A percentile compares a stretch with the other conserved stretches of the same genome.
Evolutionary conservation across 495 filamentous ascomycete genomes (phyloP).

Genomic region (Aspergillus nidulans): DNA sequence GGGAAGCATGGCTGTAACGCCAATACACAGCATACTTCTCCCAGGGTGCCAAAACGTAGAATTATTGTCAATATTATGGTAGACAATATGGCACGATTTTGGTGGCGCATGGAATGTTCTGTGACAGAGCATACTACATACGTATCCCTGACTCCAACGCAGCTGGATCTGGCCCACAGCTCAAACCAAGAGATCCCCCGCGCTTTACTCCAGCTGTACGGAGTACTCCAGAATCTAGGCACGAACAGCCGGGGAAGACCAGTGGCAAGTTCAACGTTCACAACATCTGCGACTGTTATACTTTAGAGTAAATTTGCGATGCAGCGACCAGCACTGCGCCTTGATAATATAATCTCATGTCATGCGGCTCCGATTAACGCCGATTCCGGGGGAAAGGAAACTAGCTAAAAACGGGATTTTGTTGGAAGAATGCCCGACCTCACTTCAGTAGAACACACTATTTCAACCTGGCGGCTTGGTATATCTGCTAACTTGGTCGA

Average conservation of each 20-base stretch:
- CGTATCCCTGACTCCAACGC: neutral
- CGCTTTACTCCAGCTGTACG: constrained; percentile 2
- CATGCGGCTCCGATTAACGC: neutral
- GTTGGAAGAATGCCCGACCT: neutral
- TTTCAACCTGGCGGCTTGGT: neutral
- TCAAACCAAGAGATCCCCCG: neutral
- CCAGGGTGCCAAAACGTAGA: neutral
- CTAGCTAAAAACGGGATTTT: neutral
- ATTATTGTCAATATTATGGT: neutral
- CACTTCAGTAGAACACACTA: neutral
- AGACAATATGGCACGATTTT: neutral
- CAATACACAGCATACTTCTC: neutral
- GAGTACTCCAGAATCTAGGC: neutral
- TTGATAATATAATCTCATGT: neutral
- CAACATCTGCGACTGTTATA: no score
- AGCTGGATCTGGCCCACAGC: neutral
- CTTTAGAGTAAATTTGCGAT: no score
- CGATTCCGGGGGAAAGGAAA: neutral
- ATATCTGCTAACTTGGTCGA: neutral
- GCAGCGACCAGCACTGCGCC: neutral
- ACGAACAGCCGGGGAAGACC: constrained; percentile 2
- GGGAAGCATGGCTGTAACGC: neutral
- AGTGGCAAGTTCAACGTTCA: neutral
- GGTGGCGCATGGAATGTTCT: neutral
- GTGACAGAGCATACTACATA: neutral